A percentile compares a stretch with the other conserved stretches of the same genome.
Evolutionary conservation across 106 monocot genomes (phyloP).

Genomic region (Phalaenopsis equestris): DNA sequence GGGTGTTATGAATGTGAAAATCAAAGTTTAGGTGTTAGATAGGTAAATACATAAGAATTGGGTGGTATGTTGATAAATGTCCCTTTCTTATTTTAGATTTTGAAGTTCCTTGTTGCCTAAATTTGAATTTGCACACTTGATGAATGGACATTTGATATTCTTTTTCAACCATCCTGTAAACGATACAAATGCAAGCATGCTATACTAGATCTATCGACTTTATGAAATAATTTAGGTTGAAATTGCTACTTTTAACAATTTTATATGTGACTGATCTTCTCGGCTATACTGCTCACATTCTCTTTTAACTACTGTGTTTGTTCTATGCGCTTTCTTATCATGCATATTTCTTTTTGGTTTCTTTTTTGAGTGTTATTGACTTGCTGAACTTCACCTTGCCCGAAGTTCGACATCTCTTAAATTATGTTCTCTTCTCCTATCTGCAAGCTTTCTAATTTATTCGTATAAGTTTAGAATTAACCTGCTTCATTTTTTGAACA

Average conservation of each 20-base stretch:
- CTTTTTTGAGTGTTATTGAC: no score
- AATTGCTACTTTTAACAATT: neutral
- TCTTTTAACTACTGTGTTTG: neutral
- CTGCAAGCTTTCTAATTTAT: neutral
- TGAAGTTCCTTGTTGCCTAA: neutral
- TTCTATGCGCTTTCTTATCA: neutral
- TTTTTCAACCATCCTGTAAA: neutral
- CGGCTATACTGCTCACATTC: neutral
- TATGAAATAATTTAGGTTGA: neutral
- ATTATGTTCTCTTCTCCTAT: neutral
- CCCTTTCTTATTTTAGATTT: neutral
- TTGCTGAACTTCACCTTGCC: no score
- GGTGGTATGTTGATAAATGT: no score
- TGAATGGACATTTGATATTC: neutral
- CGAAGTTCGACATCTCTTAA: neutral
- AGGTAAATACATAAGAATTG: no score
- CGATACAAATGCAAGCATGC: neutral
- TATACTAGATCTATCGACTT: neutral
- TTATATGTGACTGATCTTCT: neutral
- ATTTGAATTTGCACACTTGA: neutral
- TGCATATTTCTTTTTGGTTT: no score
- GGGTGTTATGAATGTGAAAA: no score
- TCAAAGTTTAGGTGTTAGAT: no score
- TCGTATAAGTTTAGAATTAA: neutral
- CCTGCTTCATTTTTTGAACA: neutral